Base-by-base conservation (phyloP, 129 eudicot species). In the Artemisia annua region DNA sequence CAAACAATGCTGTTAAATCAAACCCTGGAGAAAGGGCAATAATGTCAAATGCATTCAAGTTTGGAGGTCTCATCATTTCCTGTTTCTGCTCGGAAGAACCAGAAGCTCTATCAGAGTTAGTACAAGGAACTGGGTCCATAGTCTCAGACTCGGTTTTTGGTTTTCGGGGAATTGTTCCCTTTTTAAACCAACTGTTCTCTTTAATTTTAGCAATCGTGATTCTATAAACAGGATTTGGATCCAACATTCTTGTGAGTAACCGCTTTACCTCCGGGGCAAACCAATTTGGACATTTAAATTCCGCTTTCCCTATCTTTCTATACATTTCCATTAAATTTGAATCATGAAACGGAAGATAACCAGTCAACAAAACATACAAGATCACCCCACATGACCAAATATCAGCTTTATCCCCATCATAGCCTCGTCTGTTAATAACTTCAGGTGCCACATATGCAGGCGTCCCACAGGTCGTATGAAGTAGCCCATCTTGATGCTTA, bases 381-480 rank as follows among this genome's bases (percentile, higher is more conserved):
- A 90, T 69, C 75, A 90, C 96, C 84, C 96, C 96, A 57, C 92
- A 87, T n/a, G 92, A 86, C 96, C 96, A 89, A 15, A 84, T 82
- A 64, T 89, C 96, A 16, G 82, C 87, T 78, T 82, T 89, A 17
- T 83, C 87, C 17, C 91, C 96, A 59, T 89, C 83, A 48, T 89
- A 89, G 12, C 91, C 96, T 71, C 75, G 80, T 63, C 88, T 67
- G 19, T 70, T 73, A 51, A 89, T 84, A 55, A 89, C 87, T 74
- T 89, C 96, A 0, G 97, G 97, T 19, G 97, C 96, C 43, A 91
- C 97, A 67, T 91, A 91, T 0, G 97, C 97, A 46, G 96, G 97
- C 26, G 97, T 91, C 53, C 97, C 97, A 65, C 97, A 92, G 3
- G 93, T 87, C 10, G 98, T 92, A 66, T 92, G 98, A 18, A 92